Percentiles rank a stretch among this genome's conserved stretches.
These are phyloP conservation scores for Coccomyxa sp. DNA, from an alignment of 139 green algal species.

Conservation along the genomic window DNA sequence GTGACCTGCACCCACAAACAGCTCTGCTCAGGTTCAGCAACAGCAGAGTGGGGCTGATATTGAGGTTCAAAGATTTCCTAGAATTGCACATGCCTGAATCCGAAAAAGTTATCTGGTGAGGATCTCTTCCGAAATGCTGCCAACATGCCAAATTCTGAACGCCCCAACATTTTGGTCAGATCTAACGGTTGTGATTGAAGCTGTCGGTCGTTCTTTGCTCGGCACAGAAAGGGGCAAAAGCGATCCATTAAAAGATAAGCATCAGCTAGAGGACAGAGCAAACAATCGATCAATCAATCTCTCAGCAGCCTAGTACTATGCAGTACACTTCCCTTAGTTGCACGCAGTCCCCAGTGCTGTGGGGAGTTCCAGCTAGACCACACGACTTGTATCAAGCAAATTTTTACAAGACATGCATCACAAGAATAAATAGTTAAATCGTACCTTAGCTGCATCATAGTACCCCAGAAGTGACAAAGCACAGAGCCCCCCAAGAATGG, in stretches of 20 bases:
- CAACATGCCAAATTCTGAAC: neutral
- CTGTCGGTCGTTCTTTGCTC: neutral
- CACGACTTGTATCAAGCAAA: too few species aligned
- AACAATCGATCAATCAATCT: neutral
- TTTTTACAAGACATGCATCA: too few species aligned
- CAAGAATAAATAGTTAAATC: neutral
- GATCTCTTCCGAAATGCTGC: neutral
- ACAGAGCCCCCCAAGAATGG: constrained; percentile 17
- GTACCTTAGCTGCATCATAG: constrained; percentile 22
- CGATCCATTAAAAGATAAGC: neutral
- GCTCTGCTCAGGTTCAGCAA: neutral
- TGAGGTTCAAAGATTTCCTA: neutral
- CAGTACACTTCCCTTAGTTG: neutral
- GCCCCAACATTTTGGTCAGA: neutral
- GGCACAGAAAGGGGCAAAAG: neutral
- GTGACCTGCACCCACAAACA: constrained; percentile 11
- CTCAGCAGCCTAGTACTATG: neutral
- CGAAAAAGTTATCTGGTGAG: neutral
- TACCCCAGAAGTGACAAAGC: constrained; percentile 20
- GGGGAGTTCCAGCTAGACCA: too few species aligned
- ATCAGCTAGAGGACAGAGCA: neutral
- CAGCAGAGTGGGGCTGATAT: too few species aligned
- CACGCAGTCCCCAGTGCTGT: neutral
- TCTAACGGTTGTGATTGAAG: neutral
- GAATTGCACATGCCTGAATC: neutral